phyloP scores from a whole-genome alignment of 2,329 filamentous ascomycete species.

The Dothistroma septosporum region DNA sequence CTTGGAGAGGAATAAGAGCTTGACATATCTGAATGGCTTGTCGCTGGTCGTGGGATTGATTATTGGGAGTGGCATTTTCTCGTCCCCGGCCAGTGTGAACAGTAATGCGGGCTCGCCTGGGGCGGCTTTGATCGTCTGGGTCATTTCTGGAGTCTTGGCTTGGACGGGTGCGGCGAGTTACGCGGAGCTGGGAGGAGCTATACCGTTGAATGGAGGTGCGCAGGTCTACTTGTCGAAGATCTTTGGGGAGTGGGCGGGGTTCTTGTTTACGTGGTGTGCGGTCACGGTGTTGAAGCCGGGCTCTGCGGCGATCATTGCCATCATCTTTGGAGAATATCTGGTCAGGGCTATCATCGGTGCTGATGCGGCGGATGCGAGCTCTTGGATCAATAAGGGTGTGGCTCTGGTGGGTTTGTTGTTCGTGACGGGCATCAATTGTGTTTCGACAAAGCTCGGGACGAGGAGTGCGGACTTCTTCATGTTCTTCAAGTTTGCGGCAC shows the following conservation, averaged over 20 bases:
- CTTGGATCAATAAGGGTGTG: slow-evolving; percentile 87
- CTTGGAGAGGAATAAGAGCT: slow-evolving; percentile 88
- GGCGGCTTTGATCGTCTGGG: slow-evolving; percentile 86
- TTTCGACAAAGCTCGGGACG: slow-evolving; percentile 85
- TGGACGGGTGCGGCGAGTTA: slow-evolving; percentile 97
- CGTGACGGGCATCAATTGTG: slow-evolving; percentile 82
- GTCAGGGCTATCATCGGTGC: slow-evolving; percentile 80
- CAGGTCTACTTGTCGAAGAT: slow-evolving; percentile 96
- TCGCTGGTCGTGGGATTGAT: slow-evolving; percentile 88
- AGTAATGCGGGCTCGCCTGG: slow-evolving; percentile 86
- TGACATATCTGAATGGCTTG: slow-evolving; percentile 91
- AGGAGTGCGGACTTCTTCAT: slow-evolving; percentile 88
- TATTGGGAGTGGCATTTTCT: slow-evolving; percentile 95
- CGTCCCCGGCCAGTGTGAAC: slow-evolving; percentile 88
- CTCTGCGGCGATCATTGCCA: slow-evolving; percentile 86
- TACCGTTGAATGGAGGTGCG: slow-evolving; percentile 88
- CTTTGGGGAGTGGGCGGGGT: slow-evolving; percentile 87
- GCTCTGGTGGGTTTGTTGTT: slow-evolving; percentile 70
- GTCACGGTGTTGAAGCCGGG: slow-evolving; percentile 93
- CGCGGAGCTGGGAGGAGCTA: slow-evolving; percentile 90
- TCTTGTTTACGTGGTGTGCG: slow-evolving; percentile 94
- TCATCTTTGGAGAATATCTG: slow-evolving; percentile 98
- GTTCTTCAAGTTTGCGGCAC: slow-evolving; percentile 91
- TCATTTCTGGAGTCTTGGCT: slow-evolving; percentile 81
- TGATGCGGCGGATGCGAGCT: slow-evolving; percentile 74